phyloP scores from a whole-genome alignment of 371 early-diverging fungal genomes.

The Lichtheimia ramosa region DNA sequence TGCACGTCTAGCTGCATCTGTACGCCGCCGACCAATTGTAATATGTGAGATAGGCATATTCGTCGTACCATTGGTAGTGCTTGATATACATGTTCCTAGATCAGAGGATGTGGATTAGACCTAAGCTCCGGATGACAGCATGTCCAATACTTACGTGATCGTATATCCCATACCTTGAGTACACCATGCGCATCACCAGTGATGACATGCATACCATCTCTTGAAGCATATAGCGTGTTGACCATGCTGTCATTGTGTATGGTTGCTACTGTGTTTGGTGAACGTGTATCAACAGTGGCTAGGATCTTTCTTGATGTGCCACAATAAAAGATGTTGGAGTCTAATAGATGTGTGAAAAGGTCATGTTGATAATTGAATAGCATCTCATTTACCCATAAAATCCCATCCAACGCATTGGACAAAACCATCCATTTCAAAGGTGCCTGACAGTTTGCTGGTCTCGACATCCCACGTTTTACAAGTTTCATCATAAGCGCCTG shows the following conservation, averaged over 20 bases:
- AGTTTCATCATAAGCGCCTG: conserved; percentile 81
- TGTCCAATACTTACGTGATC: conserved; percentile 55
- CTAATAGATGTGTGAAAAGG: conserved; percentile 25
- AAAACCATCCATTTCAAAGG: conserved; percentile 79
- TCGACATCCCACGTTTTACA: conserved; percentile 87
- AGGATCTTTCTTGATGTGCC: conserved; percentile 81
- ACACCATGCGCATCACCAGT: conserved; percentile 80
- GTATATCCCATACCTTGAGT: conserved; percentile 84
- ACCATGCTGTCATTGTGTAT: conserved; percentile 80
- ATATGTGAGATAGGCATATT: conserved; percentile 83
- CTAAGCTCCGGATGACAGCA: background rate
- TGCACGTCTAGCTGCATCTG: conserved; percentile 52
- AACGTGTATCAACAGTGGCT: conserved; percentile 69
- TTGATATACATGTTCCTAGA: conserved; percentile 55
- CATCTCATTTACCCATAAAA: conserved; percentile 63
- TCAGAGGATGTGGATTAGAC: background rate
- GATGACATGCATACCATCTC: conserved; percentile 73
- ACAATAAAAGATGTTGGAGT: conserved; percentile 72
- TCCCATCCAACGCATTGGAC: conserved; percentile 85
- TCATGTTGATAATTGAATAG: background rate
- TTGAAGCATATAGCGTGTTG: conserved; percentile 73
- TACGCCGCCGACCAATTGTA: conserved; percentile 52
- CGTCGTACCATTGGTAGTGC: conserved; percentile 63
- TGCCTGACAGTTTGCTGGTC: conserved; percentile 59
- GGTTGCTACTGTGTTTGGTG: conserved; percentile 22